phyloP scores from a whole-genome alignment of 2,329 filamentous ascomycete genomes.

The Sporothrix mexicana region DNA sequence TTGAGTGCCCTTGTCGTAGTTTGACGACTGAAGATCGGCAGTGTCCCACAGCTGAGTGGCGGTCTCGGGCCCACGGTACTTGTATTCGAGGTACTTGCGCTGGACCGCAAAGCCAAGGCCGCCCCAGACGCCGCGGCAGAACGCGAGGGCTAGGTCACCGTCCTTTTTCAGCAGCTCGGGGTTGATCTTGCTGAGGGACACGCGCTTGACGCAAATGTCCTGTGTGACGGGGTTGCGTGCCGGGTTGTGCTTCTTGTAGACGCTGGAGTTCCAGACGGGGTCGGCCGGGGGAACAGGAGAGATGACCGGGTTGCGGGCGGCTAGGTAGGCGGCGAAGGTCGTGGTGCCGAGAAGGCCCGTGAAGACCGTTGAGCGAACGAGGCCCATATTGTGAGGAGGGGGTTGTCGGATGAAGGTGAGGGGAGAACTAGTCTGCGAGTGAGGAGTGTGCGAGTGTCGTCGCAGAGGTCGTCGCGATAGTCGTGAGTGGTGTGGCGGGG shows the following conservation, averaged over 20 bases:
- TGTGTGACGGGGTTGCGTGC: slow-evolving; percentile 66
- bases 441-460: not conserved
- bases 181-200: slow-evolving; percentile 67
- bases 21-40: slow-evolving; percentile 59
- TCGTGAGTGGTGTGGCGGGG: slow-evolving; percentile 13
- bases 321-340: slow-evolving; percentile 57
- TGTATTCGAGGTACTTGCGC: slow-evolving; percentile 62
- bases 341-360: slow-evolving; percentile 57
- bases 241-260: slow-evolving; percentile 66
- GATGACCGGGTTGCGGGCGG: slow-evolving; percentile 61
- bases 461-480: not conserved
- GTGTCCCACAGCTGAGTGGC: slow-evolving; percentile 66
- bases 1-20: slow-evolving; percentile 66
- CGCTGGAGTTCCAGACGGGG: slow-evolving; percentile 63
- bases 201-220: slow-evolving; percentile 67
- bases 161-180: slow-evolving; percentile 69
- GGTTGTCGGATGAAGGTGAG: not conserved
- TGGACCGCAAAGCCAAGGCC: slow-evolving; percentile 65
- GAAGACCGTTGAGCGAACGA: slow-evolving; percentile 55
- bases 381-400: slow-evolving; percentile 52
- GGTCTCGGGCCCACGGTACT: slow-evolving; percentile 63
- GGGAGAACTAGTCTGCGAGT: not conserved
- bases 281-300: slow-evolving; percentile 64
- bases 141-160: slow-evolving; percentile 63
- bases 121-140: slow-evolving; percentile 71